Conservation (phyloP, 1,139 yeast genomes). For the Kodamaea sp. region DNA sequence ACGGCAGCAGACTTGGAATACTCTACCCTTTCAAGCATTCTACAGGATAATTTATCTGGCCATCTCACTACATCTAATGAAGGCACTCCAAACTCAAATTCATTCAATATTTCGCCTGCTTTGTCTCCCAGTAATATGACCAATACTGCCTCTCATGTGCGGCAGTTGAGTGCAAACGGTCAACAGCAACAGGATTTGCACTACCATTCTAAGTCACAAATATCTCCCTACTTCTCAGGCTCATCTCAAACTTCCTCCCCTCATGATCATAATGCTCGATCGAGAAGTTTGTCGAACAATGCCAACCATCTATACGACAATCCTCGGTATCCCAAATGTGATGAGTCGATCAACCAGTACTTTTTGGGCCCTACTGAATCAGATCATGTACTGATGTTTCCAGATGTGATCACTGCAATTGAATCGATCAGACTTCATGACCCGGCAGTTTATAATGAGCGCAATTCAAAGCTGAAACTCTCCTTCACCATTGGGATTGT, state of each 20-base stretch:
- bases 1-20: constrained; percentile 82
- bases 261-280: constrained; percentile 3
- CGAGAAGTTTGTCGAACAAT: constrained; percentile 3
- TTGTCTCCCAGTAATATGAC: constrained; percentile 34
- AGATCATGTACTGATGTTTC: constrained; percentile 42
- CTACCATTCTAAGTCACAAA: constrained; percentile 6
- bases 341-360: constrained; percentile 58
- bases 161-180: constrained; percentile 1
- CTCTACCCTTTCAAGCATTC: constrained; percentile 71
- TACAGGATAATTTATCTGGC: constrained; percentile 51
- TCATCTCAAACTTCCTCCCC: constrained; percentile 11
- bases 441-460: constrained; percentile 42
- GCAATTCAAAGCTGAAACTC: constrained; percentile 45
- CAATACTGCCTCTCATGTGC: constrained; percentile 6
- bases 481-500: constrained; percentile 57
- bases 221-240: constrained; percentile 9
- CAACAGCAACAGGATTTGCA: constrained; percentile 1
- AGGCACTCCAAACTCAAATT: constrained; percentile 46
- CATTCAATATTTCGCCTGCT: constrained; percentile 38
- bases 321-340: constrained; percentile 30
- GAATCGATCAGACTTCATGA: constrained; percentile 43
- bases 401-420: constrained; percentile 55
- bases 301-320: constrained; percentile 8
- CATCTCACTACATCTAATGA: constrained; percentile 38
- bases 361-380: constrained; percentile 51